These are phyloP conservation scores for Saccharum officinarum DNA, from an alignment of 176 grass and related monocot species.

Conservation along the genomic window DNA sequence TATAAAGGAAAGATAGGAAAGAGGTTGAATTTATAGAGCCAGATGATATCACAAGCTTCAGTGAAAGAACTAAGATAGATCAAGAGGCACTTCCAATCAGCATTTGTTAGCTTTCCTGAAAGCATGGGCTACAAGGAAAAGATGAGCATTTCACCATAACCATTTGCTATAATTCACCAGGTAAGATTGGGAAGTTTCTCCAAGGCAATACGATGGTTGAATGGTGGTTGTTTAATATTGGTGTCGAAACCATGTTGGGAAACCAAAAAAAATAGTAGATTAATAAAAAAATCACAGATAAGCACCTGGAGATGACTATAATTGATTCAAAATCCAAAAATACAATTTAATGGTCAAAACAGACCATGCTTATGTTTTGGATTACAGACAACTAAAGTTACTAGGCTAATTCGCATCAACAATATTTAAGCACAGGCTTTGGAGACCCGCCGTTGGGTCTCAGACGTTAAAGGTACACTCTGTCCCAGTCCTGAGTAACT, in stretches of 20 bases:
- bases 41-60: constrained; percentile 19
- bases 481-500: too few species aligned
- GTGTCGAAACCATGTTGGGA: constrained; percentile 7
- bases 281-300: background rate
- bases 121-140: background rate
- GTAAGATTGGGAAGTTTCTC: constrained; percentile 12
- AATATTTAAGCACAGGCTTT: background rate
- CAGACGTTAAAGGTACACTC: too few species aligned
- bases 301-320: constrained; percentile 1
- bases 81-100: background rate
- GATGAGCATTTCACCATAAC: constrained; percentile 22
- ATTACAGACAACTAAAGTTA: background rate
- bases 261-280: background rate
- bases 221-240: background rate
- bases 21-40: background rate
- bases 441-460: too few species aligned
- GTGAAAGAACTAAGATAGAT: background rate
- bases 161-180: background rate
- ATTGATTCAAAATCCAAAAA: constrained; percentile 20
- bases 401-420: constrained; percentile 32
- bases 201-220: background rate
- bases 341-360: background rate
- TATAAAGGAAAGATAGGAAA: constrained; percentile 7
- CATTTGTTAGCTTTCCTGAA: constrained; percentile 21
- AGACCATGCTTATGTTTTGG: constrained; percentile 10